Conservation (phyloP, 2,329 filamentous ascomycete species). For the Clonostachys rosea region DNA sequence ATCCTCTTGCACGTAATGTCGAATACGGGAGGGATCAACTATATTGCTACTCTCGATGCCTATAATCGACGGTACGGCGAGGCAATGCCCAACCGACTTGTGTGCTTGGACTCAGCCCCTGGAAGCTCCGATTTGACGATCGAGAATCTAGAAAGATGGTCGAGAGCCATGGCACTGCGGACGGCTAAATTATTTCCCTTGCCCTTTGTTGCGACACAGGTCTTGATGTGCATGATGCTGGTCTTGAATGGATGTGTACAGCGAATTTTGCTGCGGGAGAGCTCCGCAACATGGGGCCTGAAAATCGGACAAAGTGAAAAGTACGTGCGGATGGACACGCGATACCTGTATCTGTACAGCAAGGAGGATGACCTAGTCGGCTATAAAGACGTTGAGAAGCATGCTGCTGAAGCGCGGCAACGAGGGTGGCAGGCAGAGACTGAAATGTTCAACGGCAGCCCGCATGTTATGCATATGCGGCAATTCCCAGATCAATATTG, state of each 20-base stretch:
- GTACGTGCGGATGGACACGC: slow-evolving; percentile 25
- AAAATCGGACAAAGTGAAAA: slow-evolving; percentile 27
- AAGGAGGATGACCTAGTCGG: slow-evolving; percentile 51
- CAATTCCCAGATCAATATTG: slow-evolving; percentile 55
- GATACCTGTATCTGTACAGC: slow-evolving; percentile 55
- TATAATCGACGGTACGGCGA: slow-evolving; percentile 30
- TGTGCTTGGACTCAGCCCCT: slow-evolving; percentile 48
- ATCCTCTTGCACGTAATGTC: slow-evolving; percentile 52
- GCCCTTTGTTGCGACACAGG: slow-evolving; percentile 41
- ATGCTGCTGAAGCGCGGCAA: slow-evolving; percentile 39
- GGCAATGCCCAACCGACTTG: slow-evolving; percentile 39
- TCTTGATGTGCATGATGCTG: slow-evolving; percentile 37
- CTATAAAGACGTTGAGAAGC: slow-evolving; percentile 49
- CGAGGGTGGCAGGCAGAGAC: slow-evolving; percentile 43
- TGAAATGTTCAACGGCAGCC: slow-evolving; percentile 51
- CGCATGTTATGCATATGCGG: slow-evolving; percentile 58
- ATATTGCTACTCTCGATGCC: slow-evolving; percentile 41
- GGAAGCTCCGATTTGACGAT: slow-evolving; percentile 35
- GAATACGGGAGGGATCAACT: slow-evolving; percentile 52
- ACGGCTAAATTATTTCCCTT: slow-evolving; percentile 40
- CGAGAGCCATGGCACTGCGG: slow-evolving; percentile 46
- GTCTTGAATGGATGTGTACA: slow-evolving; percentile 24
- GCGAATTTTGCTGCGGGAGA: slow-evolving; percentile 14
- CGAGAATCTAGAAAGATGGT: slow-evolving; percentile 42
- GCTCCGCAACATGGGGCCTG: slow-evolving; percentile 31